Base-by-base conservation (phyloP, 2,329 filamentous ascomycete species). In the Hypoxylon sp. region DNA sequence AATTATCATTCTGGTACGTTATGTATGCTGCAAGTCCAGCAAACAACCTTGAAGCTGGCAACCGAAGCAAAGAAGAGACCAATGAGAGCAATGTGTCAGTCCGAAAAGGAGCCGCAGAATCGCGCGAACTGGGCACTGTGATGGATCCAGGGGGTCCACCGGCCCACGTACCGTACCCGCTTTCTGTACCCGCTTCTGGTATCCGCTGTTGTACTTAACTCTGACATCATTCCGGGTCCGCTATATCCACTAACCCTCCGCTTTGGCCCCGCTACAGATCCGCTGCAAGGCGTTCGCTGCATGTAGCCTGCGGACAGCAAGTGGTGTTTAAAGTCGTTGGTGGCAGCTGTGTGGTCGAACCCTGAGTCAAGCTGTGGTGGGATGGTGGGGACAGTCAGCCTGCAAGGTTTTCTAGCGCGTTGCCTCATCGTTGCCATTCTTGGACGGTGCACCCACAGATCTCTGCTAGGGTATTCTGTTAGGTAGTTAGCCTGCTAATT, bases 201-300 rank as follows among this genome's bases (percentile, higher is more conserved):
- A 50, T 36, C 59, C 53, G 59, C 56, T 51, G 53, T 53, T 41
- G 53, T 42, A 30, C 49, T 35, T 41, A 16, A 43, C 20, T 13
- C 37, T 62, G 59, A 62, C 57, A 60, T 62, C 59, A 62, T 60
- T 47, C 44, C 57, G 53, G 45, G 13, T 60, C 59, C 57, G 59
- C 51, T 20, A 42, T n/a, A n/a, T n/a, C n/a, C n/a, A n/a, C n/a
- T n/a, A n/a, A n/a, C 35, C 53, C 48, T 57, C 59, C 59, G 56
- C 56, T 55, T 41, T 58, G 31, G 42, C 41, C 56, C 49, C 43
- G 51, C 51, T 46, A 12, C 21, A 32, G 47, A 46, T 51, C 49
- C 46, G 51, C 51, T 37, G 17, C 17, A 37, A n/a, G n/a, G n/a
- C n/a, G n/a, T n/a, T n/a, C n/a, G n/a, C n/a, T n/a, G n/a, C n/a